A percentile compares a stretch with the other conserved stretches of the same genome.
phyloP scores from a whole-genome alignment of 2,329 filamentous ascomycete genomes.

The Niveomyces coronatus region DNA sequence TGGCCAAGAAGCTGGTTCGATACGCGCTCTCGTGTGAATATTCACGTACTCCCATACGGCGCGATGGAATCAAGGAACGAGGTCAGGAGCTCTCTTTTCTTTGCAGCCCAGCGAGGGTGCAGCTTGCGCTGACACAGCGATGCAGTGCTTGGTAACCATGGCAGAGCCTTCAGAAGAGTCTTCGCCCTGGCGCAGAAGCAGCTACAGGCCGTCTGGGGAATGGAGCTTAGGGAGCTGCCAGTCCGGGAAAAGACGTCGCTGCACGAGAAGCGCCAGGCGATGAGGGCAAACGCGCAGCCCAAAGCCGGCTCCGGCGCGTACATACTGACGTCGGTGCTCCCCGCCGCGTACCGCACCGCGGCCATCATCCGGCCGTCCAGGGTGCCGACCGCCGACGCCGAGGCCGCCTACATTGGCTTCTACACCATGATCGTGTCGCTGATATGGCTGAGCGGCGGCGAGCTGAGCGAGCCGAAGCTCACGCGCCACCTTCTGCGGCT shows the following conservation, averaged over 20 bases:
- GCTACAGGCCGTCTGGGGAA: slow-evolving; percentile 69
- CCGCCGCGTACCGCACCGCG: slow-evolving; percentile 53
- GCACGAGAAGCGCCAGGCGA: slow-evolving; percentile 65
- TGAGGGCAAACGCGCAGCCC: slow-evolving; percentile 37
- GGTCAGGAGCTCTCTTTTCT: slow-evolving; percentile 35
- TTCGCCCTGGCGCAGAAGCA: slow-evolving; percentile 68
- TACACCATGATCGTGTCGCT: slow-evolving; percentile 72
- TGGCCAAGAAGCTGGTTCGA: slow-evolving; percentile 58
- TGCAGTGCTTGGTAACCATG: slow-evolving; percentile 59
- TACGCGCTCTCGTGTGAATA: slow-evolving; percentile 59
- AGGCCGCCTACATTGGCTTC: slow-evolving; percentile 72
- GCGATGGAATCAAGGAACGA: slow-evolving; percentile 54
- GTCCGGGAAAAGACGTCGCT: slow-evolving; percentile 71
- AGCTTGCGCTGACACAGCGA: not conserved
- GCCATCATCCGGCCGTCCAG: slow-evolving; percentile 58
- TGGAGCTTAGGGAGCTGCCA: slow-evolving; percentile 81
- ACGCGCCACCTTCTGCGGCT: slow-evolving; percentile 63
- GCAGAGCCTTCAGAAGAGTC: slow-evolving; percentile 62
- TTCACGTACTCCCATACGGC: slow-evolving; percentile 46
- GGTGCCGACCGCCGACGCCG: slow-evolving; percentile 53
- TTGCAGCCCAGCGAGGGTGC: fast-evolving
- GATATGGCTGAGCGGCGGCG: slow-evolving; percentile 63
- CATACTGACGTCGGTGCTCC: slow-evolving; percentile 66
- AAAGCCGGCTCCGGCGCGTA: slow-evolving; percentile 58
- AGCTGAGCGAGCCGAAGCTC: slow-evolving; percentile 68